Base-by-base conservation (phyloP, 139 green algal species). In the Trebouxia sp. region DNA sequence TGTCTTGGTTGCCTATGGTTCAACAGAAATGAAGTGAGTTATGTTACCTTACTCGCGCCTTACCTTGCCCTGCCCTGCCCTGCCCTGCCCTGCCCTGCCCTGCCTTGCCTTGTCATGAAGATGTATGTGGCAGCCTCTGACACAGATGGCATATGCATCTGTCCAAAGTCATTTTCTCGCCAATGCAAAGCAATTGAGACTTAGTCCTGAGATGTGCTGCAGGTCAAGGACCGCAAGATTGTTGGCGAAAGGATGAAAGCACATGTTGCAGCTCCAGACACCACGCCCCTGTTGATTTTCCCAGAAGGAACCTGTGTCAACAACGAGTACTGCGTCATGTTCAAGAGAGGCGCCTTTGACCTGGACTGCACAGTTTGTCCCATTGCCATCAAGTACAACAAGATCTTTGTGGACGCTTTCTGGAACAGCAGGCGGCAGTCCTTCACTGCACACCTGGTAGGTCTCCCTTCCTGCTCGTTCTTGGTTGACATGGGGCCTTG, bases 271-370 rank as follows among this genome's bases (percentile, higher is more conserved):
- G 65, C 88, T 65, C 70, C 88, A 11, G 85, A 91, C 74, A 88
- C 80, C 76, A 95, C 94, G 15, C 97, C 96, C 10, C 91, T 99
- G 78, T 92, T 99, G 37, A 97, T 99, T 80, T 99, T 99, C 85
- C 97, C 97, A 2, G 97, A 99, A 85, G 97, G 97, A 77, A 99
- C 96, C 30, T 99, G 97, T 85, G 97, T 99, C n/a, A 99, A 99
- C 92, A 99, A 99, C 83, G 93, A 98, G 86, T 98, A 98, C 88
- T 95, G 86, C 72, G 96, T 99, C 82, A 98, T 99, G 95, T 99
- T 99, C 89, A 98, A 98, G 87, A 83, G 93, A 12, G 96, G 96
- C 7, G 96, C 96, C 0, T 99, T 99, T 86, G 97, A 99, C 82
- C 83, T 99, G 77, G 95, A 80, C 15, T 85, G 85, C 53, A 87